Evolutionary conservation across 78 protist genomes (phyloP).

Genomic region (Guillardia theta): DNA sequence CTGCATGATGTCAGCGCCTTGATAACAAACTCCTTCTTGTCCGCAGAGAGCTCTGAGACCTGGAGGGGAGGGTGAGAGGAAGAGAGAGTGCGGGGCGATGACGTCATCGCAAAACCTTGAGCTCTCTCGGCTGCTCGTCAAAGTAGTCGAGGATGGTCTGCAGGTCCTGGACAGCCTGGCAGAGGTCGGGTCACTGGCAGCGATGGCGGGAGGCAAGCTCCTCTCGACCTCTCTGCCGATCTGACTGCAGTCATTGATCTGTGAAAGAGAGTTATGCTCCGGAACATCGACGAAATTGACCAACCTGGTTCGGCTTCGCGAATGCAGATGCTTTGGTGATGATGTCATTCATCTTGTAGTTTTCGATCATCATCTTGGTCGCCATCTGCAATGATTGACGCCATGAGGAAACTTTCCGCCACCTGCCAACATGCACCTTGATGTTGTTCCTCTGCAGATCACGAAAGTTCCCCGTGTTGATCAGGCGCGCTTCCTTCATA

Average conservation of each 20-base stretch:
- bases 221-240: no score
- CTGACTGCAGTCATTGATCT: no score
- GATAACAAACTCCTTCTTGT: neutral
- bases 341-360: neutral
- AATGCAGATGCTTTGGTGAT: neutral
- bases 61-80: neutral
- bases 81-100: neutral
- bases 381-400: no score
- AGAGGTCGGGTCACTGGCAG: no score
- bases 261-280: no score
- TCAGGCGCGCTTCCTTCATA: neutral
- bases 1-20: neutral
- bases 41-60: neutral
- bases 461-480: neutral
- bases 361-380: neutral
- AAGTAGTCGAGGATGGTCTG: slow-evolving; percentile 18
- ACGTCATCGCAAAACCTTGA: no score
- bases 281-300: no score
- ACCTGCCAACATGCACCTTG: no score
- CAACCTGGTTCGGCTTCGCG: no score
- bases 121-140: neutral
- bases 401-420: no score
- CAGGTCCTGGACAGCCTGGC: neutral
- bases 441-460: slow-evolving; percentile 13
- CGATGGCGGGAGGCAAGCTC: no score